Conservation (phyloP, 805 yeast species). For the Lachancea thermotolerans region DNA sequence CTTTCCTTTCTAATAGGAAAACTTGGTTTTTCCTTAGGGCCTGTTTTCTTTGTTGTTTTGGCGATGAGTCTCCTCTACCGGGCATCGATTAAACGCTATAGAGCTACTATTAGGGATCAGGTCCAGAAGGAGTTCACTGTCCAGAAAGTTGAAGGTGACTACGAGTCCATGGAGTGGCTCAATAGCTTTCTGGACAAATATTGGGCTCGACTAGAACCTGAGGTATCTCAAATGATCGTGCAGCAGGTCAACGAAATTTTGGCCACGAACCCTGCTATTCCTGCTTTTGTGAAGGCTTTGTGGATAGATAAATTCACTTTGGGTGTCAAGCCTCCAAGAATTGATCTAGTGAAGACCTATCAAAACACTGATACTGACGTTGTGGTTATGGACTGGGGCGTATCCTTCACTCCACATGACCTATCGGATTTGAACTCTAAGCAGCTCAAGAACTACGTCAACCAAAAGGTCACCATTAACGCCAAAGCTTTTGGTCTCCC, state of each 20-base stretch:
- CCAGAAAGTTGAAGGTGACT: constrained; percentile 75
- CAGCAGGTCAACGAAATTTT: constrained; percentile 79
- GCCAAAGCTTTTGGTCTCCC: constrained; percentile 77
- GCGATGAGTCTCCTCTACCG: constrained; percentile 68
- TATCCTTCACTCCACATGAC: constrained; percentile 89
- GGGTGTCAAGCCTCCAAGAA: constrained; percentile 93
- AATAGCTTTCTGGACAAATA: constrained; percentile 83
- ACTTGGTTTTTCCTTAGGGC: constrained; percentile 69
- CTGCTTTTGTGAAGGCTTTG: constrained; percentile 73
- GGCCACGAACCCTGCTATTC: constrained; percentile 65
- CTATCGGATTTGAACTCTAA: constrained; percentile 76
- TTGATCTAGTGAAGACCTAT: constrained; percentile 83
- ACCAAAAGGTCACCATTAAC: constrained; percentile 72
- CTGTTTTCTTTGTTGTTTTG: constrained; percentile 66
- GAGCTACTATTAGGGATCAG: constrained; percentile 65
- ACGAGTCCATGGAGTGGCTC: constrained; percentile 94
- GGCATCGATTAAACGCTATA: constrained; percentile 72
- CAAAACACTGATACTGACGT: constrained; percentile 87
- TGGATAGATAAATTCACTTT: constrained; percentile 86
- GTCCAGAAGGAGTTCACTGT: constrained; percentile 83
- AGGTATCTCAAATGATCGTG: constrained; percentile 75
- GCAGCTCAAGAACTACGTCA: constrained; percentile 76
- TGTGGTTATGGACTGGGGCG: constrained; percentile 96
- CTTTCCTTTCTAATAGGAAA: constrained; percentile 76
- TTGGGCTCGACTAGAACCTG: constrained; percentile 89